A percentile compares a stretch with the other conserved stretches of the same genome.
phyloP scores from a whole-genome alignment of 305 asterid genomes.

The Salvia sclarea region DNA sequence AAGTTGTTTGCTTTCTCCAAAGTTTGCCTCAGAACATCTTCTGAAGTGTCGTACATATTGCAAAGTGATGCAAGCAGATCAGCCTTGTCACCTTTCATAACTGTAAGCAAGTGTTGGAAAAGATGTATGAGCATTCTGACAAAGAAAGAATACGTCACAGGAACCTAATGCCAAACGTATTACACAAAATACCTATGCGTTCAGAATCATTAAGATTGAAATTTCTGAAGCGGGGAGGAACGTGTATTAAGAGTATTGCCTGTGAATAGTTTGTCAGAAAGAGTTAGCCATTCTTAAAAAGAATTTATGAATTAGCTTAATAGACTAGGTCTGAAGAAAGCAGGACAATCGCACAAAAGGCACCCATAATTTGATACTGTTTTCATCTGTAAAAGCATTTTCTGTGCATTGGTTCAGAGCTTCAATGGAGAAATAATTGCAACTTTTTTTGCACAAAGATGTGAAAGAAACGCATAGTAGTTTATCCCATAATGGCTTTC shows the following conservation, averaged over 20 bases:
- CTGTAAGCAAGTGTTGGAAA: conserved; percentile 43
- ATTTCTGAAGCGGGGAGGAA: conserved; percentile 71
- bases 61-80: conserved; percentile 86
- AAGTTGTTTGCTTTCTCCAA: conserved; percentile 67
- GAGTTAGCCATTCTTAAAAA: conserved; percentile 8
- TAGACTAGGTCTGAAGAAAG: background rate
- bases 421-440: background rate
- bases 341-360: conserved; percentile 14
- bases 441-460: background rate
- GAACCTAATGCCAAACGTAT: conserved; percentile 1
- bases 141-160: conserved; percentile 9
- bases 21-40: conserved; percentile 72
- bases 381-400: background rate
- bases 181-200: conserved; percentile 54
- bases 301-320: conserved; percentile 9
- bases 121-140: conserved; percentile 5
- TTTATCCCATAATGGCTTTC: conserved; percentile 15
- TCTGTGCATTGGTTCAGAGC: background rate
- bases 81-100: conserved; percentile 71
- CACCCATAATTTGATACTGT: conserved; percentile 6
- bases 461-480: background rate
- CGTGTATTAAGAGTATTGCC: conserved; percentile 84
- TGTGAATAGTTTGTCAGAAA: conserved; percentile 40
- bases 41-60: conserved; percentile 75
- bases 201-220: conserved; percentile 61